Conservation (phyloP, 148 eudicot genomes). For the Spergularia bocconei region DNA sequence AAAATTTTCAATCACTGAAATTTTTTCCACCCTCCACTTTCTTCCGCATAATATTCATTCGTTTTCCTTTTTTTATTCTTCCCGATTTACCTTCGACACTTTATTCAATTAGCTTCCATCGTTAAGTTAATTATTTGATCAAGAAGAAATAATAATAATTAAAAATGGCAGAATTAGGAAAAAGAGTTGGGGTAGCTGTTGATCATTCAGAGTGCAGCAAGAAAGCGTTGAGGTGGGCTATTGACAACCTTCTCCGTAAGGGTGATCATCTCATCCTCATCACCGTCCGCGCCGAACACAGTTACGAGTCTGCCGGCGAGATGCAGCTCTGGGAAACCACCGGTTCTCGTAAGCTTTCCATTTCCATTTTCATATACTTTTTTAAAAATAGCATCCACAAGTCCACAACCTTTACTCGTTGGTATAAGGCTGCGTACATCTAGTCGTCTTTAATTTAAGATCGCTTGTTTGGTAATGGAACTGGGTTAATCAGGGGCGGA, state of each 20-base stretch:
- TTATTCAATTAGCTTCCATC: no score
- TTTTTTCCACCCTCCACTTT: neutral
- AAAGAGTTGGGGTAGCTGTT: slow-evolving; percentile 70
- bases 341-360: slow-evolving; percentile 62
- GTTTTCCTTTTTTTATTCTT: no score
- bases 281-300: slow-evolving; percentile 29
- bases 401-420: no score
- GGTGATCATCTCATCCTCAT: slow-evolving; percentile 75
- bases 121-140: no score
- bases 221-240: slow-evolving; percentile 65
- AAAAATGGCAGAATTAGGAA: slow-evolving; percentile 19
- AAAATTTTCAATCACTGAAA: no score
- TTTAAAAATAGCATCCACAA: no score
- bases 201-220: slow-evolving; percentile 71
- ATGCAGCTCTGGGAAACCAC: slow-evolving; percentile 84
- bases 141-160: neutral
- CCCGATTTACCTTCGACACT: no score
- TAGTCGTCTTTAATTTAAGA: no score
- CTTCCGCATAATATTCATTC: neutral
- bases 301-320: slow-evolving; percentile 54
- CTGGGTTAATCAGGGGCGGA: no score
- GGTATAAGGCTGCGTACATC: no score
- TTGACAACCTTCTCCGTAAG: slow-evolving; percentile 48
- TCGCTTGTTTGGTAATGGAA: no score
- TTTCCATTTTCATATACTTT: neutral